These are phyloP conservation scores for Podospora fimiseda DNA, from an alignment of 495 filamentous ascomycete genomes.

Conservation along the genomic window DNA sequence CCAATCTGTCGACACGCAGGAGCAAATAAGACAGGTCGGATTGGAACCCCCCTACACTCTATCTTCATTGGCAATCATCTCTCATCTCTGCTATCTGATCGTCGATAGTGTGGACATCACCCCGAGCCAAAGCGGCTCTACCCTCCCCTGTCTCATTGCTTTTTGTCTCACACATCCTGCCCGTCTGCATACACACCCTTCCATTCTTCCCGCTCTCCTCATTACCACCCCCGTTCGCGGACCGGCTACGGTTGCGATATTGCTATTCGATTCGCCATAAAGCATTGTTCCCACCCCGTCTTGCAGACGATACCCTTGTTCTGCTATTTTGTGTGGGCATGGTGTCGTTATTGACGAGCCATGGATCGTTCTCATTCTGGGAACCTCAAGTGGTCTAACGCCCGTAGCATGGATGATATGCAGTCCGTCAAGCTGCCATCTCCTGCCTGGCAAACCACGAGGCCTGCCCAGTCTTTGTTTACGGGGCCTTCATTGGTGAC, in stretches of 20 bases:
- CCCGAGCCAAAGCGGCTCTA: slow-evolving; percentile 3
- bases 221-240: not conserved
- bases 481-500: not conserved
- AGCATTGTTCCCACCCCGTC: slow-evolving; percentile 10
- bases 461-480: not conserved
- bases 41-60: not conserved
- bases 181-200: slow-evolving; percentile 3
- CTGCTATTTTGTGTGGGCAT: slow-evolving; percentile 22
- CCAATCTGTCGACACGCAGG: slow-evolving; percentile 13
- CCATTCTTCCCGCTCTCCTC: slow-evolving; percentile 2
- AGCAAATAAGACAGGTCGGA: slow-evolving; percentile 14
- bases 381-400: slow-evolving; percentile 38
- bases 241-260: not conserved
- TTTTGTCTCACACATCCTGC: not conserved
- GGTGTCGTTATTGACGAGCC: slow-evolving; percentile 36
- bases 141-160: not conserved
- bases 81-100: slow-evolving; percentile 1
- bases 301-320: slow-evolving; percentile 1
- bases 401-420: slow-evolving; percentile 37
- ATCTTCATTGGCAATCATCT: not conserved
- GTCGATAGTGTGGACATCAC: slow-evolving; percentile 1
- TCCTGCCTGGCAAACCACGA: slow-evolving; percentile 6
- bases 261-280: slow-evolving; percentile 12
- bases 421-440: slow-evolving; percentile 32
- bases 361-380: slow-evolving; percentile 40